Percentiles rank a stretch among this genome's conserved stretches.
These are phyloP conservation scores for Saccharomycopsis hybrid DNA, from an alignment of 1,139 yeast species.

Conservation along the genomic window DNA sequence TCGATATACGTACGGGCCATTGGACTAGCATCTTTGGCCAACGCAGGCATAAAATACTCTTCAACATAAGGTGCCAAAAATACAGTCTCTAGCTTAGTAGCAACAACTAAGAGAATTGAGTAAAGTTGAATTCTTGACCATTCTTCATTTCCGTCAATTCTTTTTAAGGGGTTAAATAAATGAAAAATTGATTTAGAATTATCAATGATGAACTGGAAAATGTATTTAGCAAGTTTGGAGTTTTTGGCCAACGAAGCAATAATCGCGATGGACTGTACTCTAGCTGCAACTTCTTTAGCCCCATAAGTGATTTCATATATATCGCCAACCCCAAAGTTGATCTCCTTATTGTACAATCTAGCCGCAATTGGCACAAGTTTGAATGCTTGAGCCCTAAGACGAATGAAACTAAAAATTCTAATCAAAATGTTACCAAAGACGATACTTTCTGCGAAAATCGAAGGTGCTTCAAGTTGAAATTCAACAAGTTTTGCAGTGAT, in stretches of 20 bases:
- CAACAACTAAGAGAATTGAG: constrained; percentile 40
- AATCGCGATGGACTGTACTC: constrained; percentile 43
- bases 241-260: constrained; percentile 34
- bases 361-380: constrained; percentile 55
- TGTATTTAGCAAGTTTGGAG: constrained; percentile 32
- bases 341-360: constrained; percentile 37
- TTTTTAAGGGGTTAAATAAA: constrained; percentile 43
- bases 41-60: constrained; percentile 28
- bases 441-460: constrained; percentile 33
- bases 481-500: constrained; percentile 40
- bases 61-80: constrained; percentile 6
- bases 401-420: constrained; percentile 41
- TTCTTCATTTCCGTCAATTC: constrained; percentile 66
- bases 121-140: constrained; percentile 53
- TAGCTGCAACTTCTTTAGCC: constrained; percentile 49
- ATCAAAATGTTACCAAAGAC: constrained; percentile 57
- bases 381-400: constrained; percentile 52
- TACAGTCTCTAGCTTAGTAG: constrained; percentile 22
- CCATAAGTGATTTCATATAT: constrained; percentile 54
- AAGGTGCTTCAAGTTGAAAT: constrained; percentile 33
- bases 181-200: constrained; percentile 35
- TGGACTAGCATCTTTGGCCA: constrained; percentile 66
- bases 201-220: constrained; percentile 40
- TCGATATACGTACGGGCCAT: constrained; percentile 67
- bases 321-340: constrained; percentile 28